phyloP scores from a whole-genome alignment of 1,284 basidiomycete species.

The Cryptococcus sp. region DNA sequence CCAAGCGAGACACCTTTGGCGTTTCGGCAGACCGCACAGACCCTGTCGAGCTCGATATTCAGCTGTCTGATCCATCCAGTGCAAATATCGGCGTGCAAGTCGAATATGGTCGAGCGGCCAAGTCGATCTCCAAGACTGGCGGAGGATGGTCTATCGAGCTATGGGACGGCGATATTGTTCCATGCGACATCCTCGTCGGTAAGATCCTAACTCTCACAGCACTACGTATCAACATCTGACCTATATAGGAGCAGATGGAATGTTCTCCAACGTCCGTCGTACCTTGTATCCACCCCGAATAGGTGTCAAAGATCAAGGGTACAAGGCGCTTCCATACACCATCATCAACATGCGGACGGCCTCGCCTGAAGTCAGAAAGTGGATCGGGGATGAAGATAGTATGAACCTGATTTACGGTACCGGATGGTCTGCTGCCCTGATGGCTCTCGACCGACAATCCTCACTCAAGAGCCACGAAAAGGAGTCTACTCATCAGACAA shows the following conservation, averaged over 20 bases:
- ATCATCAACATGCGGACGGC: slow-evolving; percentile 12
- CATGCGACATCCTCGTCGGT: slow-evolving; percentile 15
- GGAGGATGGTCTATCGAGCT: slow-evolving; percentile 6
- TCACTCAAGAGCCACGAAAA: no score
- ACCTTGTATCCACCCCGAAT: slow-evolving; percentile 4
- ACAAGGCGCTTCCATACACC: slow-evolving; percentile 8
- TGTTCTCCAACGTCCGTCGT: slow-evolving; percentile 17
- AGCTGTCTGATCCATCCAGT: no score
- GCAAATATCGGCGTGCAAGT: not conserved
- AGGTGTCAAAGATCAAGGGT: not conserved
- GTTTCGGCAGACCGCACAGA: no score
- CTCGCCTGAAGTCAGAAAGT: slow-evolving; percentile 1
- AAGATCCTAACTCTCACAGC: not conserved
- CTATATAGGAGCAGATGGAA: slow-evolving; percentile 20
- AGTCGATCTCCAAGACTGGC: not conserved
- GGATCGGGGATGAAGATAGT: slow-evolving; percentile 11
- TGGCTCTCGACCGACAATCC: not conserved
- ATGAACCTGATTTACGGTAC: slow-evolving; percentile 15
- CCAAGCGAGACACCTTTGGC: no score
- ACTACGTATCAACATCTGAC: not conserved
- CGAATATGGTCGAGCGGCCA: slow-evolving; percentile 5
- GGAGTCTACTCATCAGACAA: no score
- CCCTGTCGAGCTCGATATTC: no score
- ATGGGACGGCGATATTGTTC: slow-evolving; percentile 3
- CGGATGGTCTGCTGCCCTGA: slow-evolving; percentile 14